These are phyloP conservation scores for Marasmius fiardii DNA, from an alignment of 1,284 basidiomycete genomes.

Conservation along the genomic window DNA sequence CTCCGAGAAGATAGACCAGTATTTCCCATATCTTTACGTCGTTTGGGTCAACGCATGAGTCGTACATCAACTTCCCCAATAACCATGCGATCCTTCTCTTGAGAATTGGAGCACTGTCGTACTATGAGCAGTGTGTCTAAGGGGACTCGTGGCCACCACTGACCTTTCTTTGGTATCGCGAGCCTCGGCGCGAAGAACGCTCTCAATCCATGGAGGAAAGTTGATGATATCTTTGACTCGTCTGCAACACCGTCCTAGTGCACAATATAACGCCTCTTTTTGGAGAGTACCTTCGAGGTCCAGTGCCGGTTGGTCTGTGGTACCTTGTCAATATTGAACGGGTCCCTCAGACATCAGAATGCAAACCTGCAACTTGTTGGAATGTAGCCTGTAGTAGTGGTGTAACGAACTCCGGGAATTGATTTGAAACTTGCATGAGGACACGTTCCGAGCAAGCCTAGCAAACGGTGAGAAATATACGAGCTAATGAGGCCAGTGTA, in stretches of 20 bases:
- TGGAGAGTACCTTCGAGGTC: conserved; percentile 68
- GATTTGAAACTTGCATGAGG: conserved; percentile 72
- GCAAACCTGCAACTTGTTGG: conserved; percentile 50
- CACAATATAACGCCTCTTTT: conserved; percentile 87
- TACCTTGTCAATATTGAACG: conserved; percentile 22
- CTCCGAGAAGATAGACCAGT: conserved; percentile 68
- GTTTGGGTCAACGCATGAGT: conserved; percentile 59
- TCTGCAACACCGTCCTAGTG: conserved; percentile 76
- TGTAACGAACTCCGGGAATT: conserved; percentile 72
- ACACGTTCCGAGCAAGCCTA: conserved; percentile 89
- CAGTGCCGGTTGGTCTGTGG: conserved; percentile 41
- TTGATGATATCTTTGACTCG: conserved; percentile 64
- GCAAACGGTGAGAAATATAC: conserved; percentile 7
- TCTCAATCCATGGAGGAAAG: conserved; percentile 65
- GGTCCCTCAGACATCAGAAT: neutral
- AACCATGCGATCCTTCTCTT: conserved; percentile 90
- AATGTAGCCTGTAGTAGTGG: conserved; percentile 67
- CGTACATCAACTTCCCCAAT: conserved; percentile 80
- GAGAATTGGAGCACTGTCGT: conserved; percentile 74
- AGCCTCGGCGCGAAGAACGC: conserved; percentile 55
- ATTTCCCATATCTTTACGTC: conserved; percentile 76
- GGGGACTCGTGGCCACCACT: conserved; percentile 15
- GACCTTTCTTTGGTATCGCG: conserved; percentile 55
- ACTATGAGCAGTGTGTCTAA: neutral
- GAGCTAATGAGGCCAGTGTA: conserved; percentile 10